Evolutionary conservation across 2,329 filamentous ascomycete species (phyloP), one percentile per base, ranked within the genome.

Genomic region (Alternaria metachromatica): DNA sequence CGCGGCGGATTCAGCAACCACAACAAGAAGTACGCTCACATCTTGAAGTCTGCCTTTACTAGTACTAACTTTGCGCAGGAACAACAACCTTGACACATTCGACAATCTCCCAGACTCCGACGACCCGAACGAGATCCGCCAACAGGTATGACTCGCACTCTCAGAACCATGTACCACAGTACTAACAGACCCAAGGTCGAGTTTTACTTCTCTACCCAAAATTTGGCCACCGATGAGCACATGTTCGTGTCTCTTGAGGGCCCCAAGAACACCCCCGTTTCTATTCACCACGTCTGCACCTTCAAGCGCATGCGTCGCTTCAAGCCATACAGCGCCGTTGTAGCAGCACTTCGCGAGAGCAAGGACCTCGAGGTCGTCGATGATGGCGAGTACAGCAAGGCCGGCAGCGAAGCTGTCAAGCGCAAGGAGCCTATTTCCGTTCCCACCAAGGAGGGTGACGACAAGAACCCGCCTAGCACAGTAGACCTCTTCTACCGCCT

Each of bases 241-340:
- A 87, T 99, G 72, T 92, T 94, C 84, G 86, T 89, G 67, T 86
- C 90, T 75, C 92, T 93, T 59, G 91, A 90, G 43, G 95, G 95
- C 61, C 85, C 87, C 68, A 87, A 91, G 75, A 97, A 97, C 85
- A 91, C 92, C 80, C 87, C 94, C 46, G 90, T 99, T 41, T 84
- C 90, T 21, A 85, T 99, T 71, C 89, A 90, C 75, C 87, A 90
- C 65, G 89, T 99, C 70, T 89, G 90, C 85, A 89, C 84, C 55
- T 99, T 99, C 87, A 95, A 94, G 84, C 94, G 96, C 80, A 99
- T 99, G 96, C 91, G 89, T 71, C 92, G 90, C 74, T 99, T 98
- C 87, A 90, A 96, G 82, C 93, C 93, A 45, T 94, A 94, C 84
- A 89, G 88, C 60, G 90, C 92, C 60, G 88, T 99, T 46, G 90